These are phyloP conservation scores for Ploettnerulaceae sp. DNA, from an alignment of 2,329 filamentous ascomycete species.

Conservation along the genomic window DNA sequence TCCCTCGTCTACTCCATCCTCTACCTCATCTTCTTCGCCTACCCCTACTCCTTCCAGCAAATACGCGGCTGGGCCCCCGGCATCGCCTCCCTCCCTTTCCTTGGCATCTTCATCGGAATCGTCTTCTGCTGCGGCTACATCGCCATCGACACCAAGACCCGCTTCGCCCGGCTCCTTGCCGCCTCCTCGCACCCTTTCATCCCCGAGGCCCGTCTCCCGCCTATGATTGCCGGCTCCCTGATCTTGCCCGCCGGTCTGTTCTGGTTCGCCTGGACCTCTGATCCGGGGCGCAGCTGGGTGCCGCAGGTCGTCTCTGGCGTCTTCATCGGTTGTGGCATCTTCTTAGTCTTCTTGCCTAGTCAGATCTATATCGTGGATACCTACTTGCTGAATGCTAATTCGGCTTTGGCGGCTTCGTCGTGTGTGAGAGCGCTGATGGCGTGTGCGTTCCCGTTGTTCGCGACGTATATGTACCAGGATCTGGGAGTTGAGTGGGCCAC, in stretches of 20 bases:
- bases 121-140: slow-evolving; percentile 34
- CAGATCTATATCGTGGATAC: slow-evolving; percentile 22
- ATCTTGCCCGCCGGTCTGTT: slow-evolving; percentile 17
- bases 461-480: slow-evolving; percentile 37
- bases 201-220: slow-evolving; percentile 24
- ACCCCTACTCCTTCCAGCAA: slow-evolving; percentile 20
- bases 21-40: slow-evolving; percentile 22
- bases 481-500: slow-evolving; percentile 40
- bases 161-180: slow-evolving; percentile 19
- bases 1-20: slow-evolving; percentile 23
- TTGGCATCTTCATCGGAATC: slow-evolving; percentile 39
- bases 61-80: slow-evolving; percentile 35
- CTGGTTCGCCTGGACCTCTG: slow-evolving; percentile 25
- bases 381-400: slow-evolving; percentile 19
- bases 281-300: slow-evolving; percentile 37
- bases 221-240: slow-evolving; percentile 19
- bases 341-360: slow-evolving; percentile 37
- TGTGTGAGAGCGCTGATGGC: slow-evolving; percentile 32
- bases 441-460: slow-evolving; percentile 33
- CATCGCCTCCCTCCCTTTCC: slow-evolving; percentile 39
- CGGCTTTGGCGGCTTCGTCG: slow-evolving; percentile 13
- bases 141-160: slow-evolving; percentile 35
- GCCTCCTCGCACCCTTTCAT: slow-evolving; percentile 19
- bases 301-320: slow-evolving; percentile 37
- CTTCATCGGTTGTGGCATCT: slow-evolving; percentile 41